Conservation (phyloP, 495 filamentous ascomycete genomes). For the Penicillium chermesinum region DNA sequence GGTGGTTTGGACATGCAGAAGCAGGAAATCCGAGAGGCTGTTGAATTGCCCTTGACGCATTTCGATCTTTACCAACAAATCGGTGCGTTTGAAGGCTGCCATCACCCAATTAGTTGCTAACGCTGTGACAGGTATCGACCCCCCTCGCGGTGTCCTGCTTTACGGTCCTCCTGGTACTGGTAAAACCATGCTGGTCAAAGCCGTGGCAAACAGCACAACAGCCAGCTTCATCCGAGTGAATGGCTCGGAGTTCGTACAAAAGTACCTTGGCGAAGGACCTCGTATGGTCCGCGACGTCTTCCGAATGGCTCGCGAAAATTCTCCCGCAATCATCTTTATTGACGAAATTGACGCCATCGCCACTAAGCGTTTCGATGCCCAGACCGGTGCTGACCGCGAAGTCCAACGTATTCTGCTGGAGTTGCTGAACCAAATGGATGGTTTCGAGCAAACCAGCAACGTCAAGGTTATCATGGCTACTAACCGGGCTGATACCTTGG, state of each 20-base stretch:
- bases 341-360: constrained; percentile 99
- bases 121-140: constrained; percentile 71
- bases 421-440: constrained; percentile 98
- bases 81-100: constrained; percentile 36
- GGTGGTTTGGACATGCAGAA: constrained; percentile 99
- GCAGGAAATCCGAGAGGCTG: constrained; percentile 96
- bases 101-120: constrained; percentile 11
- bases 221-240: constrained; percentile 98
- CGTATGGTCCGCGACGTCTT: constrained; percentile 99
- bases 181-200: constrained; percentile 99
- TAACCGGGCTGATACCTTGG: constrained; percentile 93
- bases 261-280: constrained; percentile 94
- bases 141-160: constrained; percentile 89
- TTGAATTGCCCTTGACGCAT: constrained; percentile 92
- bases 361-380: constrained; percentile 97
- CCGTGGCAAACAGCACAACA: constrained; percentile 95
- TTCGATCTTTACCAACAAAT: constrained; percentile 99
- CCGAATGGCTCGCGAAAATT: constrained; percentile 97
- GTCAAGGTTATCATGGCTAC: constrained; percentile 99
- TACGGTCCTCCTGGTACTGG: constrained; percentile 96
- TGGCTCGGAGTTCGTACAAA: constrained; percentile 97
- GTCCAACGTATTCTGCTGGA: constrained; percentile 97
- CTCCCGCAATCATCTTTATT: constrained; percentile 98
- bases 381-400: constrained; percentile 94
- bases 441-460: constrained; percentile 96